Conservation (phyloP, 441 rosid species). For the Brassica balearica region DNA sequence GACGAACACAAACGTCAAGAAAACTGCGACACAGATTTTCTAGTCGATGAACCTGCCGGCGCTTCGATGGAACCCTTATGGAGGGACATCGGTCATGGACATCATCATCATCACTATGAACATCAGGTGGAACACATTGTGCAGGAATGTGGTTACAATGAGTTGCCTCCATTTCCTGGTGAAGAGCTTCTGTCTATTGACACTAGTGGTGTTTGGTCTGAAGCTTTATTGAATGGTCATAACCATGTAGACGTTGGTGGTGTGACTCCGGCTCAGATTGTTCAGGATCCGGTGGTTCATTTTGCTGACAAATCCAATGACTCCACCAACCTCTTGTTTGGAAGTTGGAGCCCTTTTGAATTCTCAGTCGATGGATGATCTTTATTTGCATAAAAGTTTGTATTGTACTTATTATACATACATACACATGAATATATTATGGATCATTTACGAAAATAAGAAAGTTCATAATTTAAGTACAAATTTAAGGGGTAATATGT, state of each 20-base stretch:
- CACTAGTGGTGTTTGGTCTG: conserved; percentile 49
- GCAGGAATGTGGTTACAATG: conserved; percentile 43
- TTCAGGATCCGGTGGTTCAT: conserved; percentile 49
- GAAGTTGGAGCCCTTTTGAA: conserved; percentile 68
- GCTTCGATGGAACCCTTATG: conserved; percentile 35
- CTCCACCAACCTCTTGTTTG: conserved; percentile 53
- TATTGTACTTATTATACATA: conserved; percentile 35
- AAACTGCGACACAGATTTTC: conserved; percentile 30
- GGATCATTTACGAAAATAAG: conserved; percentile 31
- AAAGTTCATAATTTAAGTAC: conserved; percentile 21
- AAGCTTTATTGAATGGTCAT: conserved; percentile 45
- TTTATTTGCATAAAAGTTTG: conserved; percentile 37
- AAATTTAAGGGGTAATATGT: conserved; percentile 8
- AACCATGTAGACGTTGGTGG: conserved; percentile 40
- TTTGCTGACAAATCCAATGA: conserved; percentile 52
- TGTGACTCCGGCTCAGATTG: conserved; percentile 37
- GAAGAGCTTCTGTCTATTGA: conserved; percentile 56
- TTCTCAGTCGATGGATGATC: conserved; percentile 55
- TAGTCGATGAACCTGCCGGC: conserved; percentile 25
- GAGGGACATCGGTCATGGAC: conserved; percentile 43
- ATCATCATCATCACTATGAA: conserved; percentile 39
- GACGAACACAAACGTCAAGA: conserved; percentile 42
- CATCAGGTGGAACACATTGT: conserved; percentile 41
- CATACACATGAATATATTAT: conserved; percentile 23
- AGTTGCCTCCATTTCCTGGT: conserved; percentile 76